Evolutionary conservation across 805 yeast genomes (phyloP).

Genomic region (Candida mattraensis): DNA sequence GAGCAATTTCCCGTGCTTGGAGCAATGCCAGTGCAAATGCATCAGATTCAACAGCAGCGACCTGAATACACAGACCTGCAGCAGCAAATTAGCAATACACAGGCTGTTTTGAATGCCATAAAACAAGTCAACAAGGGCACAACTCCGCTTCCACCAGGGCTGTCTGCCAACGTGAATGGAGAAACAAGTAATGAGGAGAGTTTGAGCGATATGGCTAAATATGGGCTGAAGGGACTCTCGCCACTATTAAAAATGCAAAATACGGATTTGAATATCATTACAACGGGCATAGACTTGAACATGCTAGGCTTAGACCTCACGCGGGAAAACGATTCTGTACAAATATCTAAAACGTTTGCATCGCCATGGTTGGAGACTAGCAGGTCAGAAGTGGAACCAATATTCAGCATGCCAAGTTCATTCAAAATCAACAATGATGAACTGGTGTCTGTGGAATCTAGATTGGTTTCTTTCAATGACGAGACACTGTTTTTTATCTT

Average conservation of each 20-base stretch:
- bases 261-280: slow-evolving; percentile 60
- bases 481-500: slow-evolving; percentile 92
- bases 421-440: slow-evolving; percentile 36
- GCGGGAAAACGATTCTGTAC: slow-evolving; percentile 37
- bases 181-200: slow-evolving; percentile 1
- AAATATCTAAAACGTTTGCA: slow-evolving; percentile 65
- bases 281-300: slow-evolving; percentile 73
- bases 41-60: slow-evolving; percentile 10
- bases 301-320: slow-evolving; percentile 63
- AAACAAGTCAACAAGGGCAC: slow-evolving; percentile 19
- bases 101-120: slow-evolving; percentile 27
- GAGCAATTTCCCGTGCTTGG: slow-evolving; percentile 33
- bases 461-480: slow-evolving; percentile 69
- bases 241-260: slow-evolving; percentile 62
- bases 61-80: slow-evolving; percentile 18
- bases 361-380: slow-evolving; percentile 97
- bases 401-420: slow-evolving; percentile 61
- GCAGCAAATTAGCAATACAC: slow-evolving; percentile 26
- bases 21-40: slow-evolving; percentile 11
- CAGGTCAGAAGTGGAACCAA: slow-evolving; percentile 86
- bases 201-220: slow-evolving; percentile 51
- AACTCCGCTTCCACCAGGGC: slow-evolving; percentile 15
- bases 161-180: slow-evolving; percentile 4
- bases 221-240: slow-evolving; percentile 65
- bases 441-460: slow-evolving; percentile 29